A percentile compares a stretch with the other conserved stretches of the same genome.
Evolutionary conservation across 805 yeast genomes (phyloP).

Genomic region (Wickerhamiella siamensis): DNA sequence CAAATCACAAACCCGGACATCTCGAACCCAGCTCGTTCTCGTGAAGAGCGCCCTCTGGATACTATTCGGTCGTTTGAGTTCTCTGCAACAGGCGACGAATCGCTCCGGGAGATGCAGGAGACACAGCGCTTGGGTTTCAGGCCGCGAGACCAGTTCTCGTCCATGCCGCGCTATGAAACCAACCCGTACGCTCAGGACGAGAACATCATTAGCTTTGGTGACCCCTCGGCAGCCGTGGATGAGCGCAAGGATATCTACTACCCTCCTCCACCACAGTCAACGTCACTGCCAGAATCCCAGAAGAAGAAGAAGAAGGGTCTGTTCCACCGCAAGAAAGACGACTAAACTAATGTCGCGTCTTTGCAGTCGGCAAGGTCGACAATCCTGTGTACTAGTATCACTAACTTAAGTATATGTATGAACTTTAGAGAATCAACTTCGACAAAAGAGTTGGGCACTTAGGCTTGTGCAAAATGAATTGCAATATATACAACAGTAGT

Average conservation of each 20-base stretch:
- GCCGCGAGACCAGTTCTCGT: conserved; percentile 43
- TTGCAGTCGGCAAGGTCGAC: no score
- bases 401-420: no score
- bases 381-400: no score
- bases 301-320: conserved; percentile 69
- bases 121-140: conserved; percentile 70
- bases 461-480: no score
- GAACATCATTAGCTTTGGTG: conserved; percentile 28
- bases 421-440: no score
- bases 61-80: conserved; percentile 90
- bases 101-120: conserved; percentile 70
- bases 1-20: conserved; percentile 67
- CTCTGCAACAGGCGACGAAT: conserved; percentile 78
- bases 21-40: conserved; percentile 82
- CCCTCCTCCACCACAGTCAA: conserved; percentile 32
- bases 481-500: not conserved
- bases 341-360: no score
- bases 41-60: conserved; percentile 95
- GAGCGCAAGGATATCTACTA: conserved; percentile 20
- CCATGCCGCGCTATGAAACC: conserved; percentile 44
- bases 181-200: conserved; percentile 26
- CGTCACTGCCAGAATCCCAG: conserved; percentile 21
- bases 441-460: no score
- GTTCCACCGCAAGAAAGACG: conserved; percentile 56
- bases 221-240: conserved; percentile 29